Evolutionary conservation across 257 asterid species (phyloP).

Genomic region (Primulina tabacum): DNA sequence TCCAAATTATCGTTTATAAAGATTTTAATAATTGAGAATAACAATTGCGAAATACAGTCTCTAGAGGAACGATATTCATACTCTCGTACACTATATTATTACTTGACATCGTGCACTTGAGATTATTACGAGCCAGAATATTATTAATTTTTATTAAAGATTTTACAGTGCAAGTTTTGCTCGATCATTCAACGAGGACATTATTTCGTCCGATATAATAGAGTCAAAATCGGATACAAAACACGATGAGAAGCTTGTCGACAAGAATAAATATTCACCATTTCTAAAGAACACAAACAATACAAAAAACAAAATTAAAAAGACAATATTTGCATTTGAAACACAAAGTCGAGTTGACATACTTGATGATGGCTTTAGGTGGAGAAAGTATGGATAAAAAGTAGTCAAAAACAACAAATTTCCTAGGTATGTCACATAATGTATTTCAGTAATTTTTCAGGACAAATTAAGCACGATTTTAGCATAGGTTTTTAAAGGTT

Average conservation of each 20-base stretch:
- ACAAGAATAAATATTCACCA: not conserved
- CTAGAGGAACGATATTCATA: too few relatives aligned
- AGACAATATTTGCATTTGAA: constrained; percentile 50
- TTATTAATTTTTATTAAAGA: too few relatives aligned
- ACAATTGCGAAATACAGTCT: too few relatives aligned
- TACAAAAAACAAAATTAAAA: constrained; percentile 38
- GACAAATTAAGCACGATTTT: not conserved
- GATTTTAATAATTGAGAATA: too few relatives aligned
- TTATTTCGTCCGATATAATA: not conserved
- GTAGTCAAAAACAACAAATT: constrained; percentile 60
- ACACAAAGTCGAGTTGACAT: constrained; percentile 62
- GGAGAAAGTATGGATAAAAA: constrained; percentile 76
- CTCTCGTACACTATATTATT: too few relatives aligned
- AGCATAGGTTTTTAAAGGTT: not conserved
- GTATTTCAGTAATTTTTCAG: not conserved
- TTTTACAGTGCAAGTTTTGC: too few relatives aligned
- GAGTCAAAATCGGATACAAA: not conserved
- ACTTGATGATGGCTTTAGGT: constrained; percentile 69
- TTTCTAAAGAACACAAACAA: constrained; percentile 28
- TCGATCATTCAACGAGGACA: not conserved
- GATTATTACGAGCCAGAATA: too few relatives aligned
- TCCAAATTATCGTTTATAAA: too few relatives aligned
- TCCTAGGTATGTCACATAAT: constrained; percentile 41
- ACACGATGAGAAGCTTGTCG: not conserved
- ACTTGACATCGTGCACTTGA: too few relatives aligned